Evolutionary conservation across 2,329 filamentous ascomycete genomes (phyloP), one percentile per base, ranked within the genome.

Genomic region (Teratosphaeria destructans): DNA sequence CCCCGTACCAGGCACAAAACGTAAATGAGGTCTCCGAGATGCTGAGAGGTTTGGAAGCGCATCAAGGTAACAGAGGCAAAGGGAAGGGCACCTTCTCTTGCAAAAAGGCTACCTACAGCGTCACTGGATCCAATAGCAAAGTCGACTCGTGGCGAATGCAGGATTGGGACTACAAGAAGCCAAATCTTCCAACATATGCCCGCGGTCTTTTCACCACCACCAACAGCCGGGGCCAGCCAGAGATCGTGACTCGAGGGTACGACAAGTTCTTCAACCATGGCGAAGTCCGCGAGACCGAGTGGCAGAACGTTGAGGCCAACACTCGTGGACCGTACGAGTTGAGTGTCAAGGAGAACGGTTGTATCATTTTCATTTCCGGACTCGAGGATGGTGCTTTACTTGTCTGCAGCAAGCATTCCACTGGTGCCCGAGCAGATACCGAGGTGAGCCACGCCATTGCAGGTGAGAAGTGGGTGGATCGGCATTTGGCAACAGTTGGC

Each of bases 381-480:
- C 79, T 99, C 26, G 89, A 95, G 68, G 92, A 96, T 68, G 92
- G 85, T 39, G 90, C 89, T 1, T 79, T 99, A 10, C 79, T 99
- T 7, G 92, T 99, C n/a, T 97, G 93, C 82, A 97, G 93, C 80
- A 99, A 99, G 72, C 94, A 99, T 73, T 97, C 94, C 0, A 97
- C 92, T 0, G 94, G 94, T 6, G 79, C 84, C 27, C 83, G 93
- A n/a, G 75, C 75, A 26, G 90, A 95, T 70, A 76, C 79, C 5
- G 81, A 85, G 34, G 65, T 88, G 60, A 96, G 90, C 75, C 94
- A 99, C 77, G 90, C 94, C 3, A 80, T 82, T 60, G 90, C 85
- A 3, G 94, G 93, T 54, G 92, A 96, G 78, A 76, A 76, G 60
- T 93, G 90, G 81, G 80, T 96, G 0, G 87, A 94, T 72, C 82